A percentile compares a stretch with the other conserved stretches of the same genome.
phyloP scores from a whole-genome alignment of 495 filamentous ascomycete genomes.

The Penicillium waksmanii region DNA sequence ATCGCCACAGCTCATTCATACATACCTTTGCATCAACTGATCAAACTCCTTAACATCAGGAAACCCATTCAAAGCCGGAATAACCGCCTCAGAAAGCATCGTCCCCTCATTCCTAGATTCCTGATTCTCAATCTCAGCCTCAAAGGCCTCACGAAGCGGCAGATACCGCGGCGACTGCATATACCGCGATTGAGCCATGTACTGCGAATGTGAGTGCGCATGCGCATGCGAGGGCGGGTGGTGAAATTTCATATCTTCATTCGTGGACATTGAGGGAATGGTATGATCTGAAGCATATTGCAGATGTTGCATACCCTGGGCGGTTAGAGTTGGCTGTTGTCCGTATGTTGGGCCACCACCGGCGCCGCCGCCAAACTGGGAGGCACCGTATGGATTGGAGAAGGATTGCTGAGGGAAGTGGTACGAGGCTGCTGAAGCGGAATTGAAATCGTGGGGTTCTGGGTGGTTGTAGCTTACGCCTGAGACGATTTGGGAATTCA shows the following conservation, averaged over 20 bases:
- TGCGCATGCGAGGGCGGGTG: constrained; percentile 24
- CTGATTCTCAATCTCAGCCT: constrained; percentile 50
- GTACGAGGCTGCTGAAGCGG: constrained; percentile 38
- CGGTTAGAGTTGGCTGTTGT: constrained; percentile 34
- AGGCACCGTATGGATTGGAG: constrained; percentile 31
- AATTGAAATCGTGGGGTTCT: constrained; percentile 37
- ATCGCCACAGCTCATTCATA: neutral
- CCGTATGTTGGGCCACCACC: constrained; percentile 31
- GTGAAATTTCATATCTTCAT: constrained; percentile 37
- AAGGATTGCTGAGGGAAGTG: constrained; percentile 42
- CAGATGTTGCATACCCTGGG: constrained; percentile 33
- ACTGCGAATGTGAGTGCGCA: constrained; percentile 23
- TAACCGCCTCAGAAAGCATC: constrained; percentile 49
- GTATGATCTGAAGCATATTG: constrained; percentile 42
- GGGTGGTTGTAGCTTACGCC: constrained; percentile 37
- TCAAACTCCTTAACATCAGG: constrained; percentile 58
- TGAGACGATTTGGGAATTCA: constrained; percentile 43
- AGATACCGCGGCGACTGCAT: constrained; percentile 41
- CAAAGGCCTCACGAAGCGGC: constrained; percentile 40
- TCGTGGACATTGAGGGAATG: constrained; percentile 35
- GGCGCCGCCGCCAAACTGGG: constrained; percentile 28
- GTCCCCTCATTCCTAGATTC: constrained; percentile 46
- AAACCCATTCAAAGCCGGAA: constrained; percentile 53
- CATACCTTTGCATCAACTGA: constrained; percentile 56
- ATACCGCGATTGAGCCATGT: constrained; percentile 41